Base-by-base conservation (phyloP, 1,139 yeast genomes). In the Geotrichum cucujoidarum region DNA sequence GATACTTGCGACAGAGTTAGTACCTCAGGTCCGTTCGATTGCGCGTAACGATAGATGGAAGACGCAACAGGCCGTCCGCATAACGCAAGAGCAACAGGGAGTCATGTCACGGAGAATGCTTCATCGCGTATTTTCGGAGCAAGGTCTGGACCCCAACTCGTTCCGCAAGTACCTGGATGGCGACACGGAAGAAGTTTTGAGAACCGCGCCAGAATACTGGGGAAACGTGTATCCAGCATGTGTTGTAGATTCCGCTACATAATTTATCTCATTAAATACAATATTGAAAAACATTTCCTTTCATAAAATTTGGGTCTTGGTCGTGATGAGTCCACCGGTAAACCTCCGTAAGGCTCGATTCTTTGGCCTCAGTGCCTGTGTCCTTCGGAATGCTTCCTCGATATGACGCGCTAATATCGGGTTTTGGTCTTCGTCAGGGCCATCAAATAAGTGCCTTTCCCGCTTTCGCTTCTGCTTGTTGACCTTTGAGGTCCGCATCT, bases 361-460 rank as follows among this genome's bases (percentile, higher is more conserved):
- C 52, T 75, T 77, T 56, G 77, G 76, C 47, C 77, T 77, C 1
- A 78, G 71, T 2, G 73, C 68, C 65, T 92, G 97, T 51, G 87
- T 69, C 49, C 86, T 71, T 58, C 97, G 74, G 86, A 95, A 92
- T 0, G 97, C 97, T 59, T 90, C 97, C 54, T 85, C 83, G 13
- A 92, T 80, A 65, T 92, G 97, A 52, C 80, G 78, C 0, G 95
- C 89, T 64, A 80, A 71, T 35, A 92, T 74, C 0, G 97, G 97
- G 52, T 81, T 79, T 18, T 85, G 86, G 49, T 84, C 81, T 61
- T 87, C 90, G 60, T 88, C 95, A 0, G 97, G 97, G 42, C 86
- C 90, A 64, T 88, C 96, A 64, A 92, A 92, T 47, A 92, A 70
- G 58, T 84, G 81, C 49, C 81, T 70, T 33, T 73, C 69, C 46